Percentiles rank a stretch among this genome's conserved stretches.
phyloP scores from a whole-genome alignment of 2,329 filamentous ascomycete genomes.

The Trichoderma sp. region DNA sequence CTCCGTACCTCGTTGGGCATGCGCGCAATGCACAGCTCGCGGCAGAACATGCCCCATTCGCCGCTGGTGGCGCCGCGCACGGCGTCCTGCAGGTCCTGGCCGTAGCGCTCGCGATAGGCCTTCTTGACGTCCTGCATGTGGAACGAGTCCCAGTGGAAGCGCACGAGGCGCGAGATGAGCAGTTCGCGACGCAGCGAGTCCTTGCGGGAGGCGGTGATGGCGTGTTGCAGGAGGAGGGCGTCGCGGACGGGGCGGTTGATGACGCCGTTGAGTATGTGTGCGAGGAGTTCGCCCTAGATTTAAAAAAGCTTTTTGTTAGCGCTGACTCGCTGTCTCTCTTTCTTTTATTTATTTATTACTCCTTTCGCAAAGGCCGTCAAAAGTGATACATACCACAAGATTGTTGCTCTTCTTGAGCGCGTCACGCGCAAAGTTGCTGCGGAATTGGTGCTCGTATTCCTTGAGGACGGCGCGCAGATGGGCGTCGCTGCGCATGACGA shows the following conservation, averaged over 20 bases:
- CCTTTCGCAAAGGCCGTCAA: too few species aligned
- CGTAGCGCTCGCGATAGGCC: constrained; percentile 80
- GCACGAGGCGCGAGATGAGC: constrained; percentile 82
- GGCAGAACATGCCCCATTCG: constrained; percentile 77
- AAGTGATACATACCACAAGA: constrained; percentile 72
- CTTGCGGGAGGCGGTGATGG: constrained; percentile 72
- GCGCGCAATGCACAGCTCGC: constrained; percentile 67
- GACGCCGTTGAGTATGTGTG: constrained; percentile 93
- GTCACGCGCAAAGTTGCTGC: constrained; percentile 83
- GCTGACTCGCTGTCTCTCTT: too few species aligned
- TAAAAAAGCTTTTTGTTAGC: not conserved
- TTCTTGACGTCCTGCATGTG: constrained; percentile 80
- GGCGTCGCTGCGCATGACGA: constrained; percentile 76
- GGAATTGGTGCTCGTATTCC: constrained; percentile 73
- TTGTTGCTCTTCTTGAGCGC: constrained; percentile 89
- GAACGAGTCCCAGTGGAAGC: constrained; percentile 87
- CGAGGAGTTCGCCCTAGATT: constrained; percentile 83
- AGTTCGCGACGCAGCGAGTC: constrained; percentile 80
- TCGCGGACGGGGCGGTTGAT: constrained; percentile 96
- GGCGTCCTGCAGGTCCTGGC: constrained; percentile 72
- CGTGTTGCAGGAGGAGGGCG: constrained; percentile 87
- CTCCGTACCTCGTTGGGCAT: constrained; percentile 63
- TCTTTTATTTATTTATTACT: not conserved
- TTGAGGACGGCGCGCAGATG: constrained; percentile 81
- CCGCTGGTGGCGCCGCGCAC: constrained; percentile 76